These are phyloP conservation scores for Phyllosticta ampelicida DNA, from an alignment of 2,329 filamentous ascomycete genomes.

Conservation along the genomic window DNA sequence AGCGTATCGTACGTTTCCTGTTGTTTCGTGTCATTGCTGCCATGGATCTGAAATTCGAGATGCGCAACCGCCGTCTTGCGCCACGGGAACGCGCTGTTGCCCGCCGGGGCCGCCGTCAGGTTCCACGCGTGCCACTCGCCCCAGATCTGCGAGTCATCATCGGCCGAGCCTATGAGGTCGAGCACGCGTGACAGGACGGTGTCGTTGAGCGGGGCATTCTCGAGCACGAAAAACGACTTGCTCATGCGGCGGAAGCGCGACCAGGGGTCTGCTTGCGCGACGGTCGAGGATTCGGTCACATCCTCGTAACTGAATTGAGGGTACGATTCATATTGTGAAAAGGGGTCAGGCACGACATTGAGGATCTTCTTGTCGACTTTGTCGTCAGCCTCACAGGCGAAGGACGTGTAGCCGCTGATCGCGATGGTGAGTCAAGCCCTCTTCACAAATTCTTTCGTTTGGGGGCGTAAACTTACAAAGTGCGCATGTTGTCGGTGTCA, in stretches of 20 bases:
- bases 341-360: constrained; percentile 7
- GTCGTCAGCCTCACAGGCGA: constrained; percentile 12
- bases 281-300: neutral
- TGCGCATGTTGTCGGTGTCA: neutral
- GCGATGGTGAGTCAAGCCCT: neutral
- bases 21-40: constrained; percentile 8
- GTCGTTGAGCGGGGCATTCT: constrained; percentile 8
- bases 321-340: neutral
- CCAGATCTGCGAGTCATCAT: constrained; percentile 10
- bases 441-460: neutral
- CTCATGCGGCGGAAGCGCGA: constrained; percentile 8
- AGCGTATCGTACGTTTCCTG: constrained; percentile 10
- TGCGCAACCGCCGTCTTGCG: constrained; percentile 11
- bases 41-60: constrained; percentile 5
- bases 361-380: constrained; percentile 5
- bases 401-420: constrained; percentile 11
- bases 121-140: constrained; percentile 13
- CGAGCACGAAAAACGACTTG: constrained; percentile 14
- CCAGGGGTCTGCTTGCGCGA: constrained; percentile 10
- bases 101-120: constrained; percentile 1
- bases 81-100: constrained; percentile 12
- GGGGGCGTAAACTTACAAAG: neutral
- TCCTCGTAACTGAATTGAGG: constrained; percentile 9
- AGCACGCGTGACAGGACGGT: constrained; percentile 8
- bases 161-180: constrained; percentile 7